Conservation (phyloP, 345 rosid genomes). For the Eucalyptus camaldulensis region DNA sequence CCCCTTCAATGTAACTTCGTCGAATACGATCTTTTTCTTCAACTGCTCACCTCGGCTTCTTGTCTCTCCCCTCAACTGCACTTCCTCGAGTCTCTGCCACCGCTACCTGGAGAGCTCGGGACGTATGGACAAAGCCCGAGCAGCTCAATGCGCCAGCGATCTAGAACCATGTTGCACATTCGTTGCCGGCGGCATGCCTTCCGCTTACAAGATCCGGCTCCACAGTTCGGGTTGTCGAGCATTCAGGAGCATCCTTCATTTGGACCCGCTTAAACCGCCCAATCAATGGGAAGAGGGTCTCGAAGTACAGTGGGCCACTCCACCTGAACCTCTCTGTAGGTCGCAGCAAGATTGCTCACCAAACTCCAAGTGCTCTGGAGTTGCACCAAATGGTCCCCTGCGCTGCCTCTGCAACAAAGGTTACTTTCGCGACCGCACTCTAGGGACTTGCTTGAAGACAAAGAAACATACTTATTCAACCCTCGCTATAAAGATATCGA, state of each 20-base stretch:
- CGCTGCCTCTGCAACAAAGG: constrained; percentile 42
- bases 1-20: constrained; percentile 49
- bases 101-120: constrained; percentile 33
- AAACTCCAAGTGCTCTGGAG: constrained; percentile 27
- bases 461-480: constrained; percentile 1
- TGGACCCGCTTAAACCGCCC: constrained; percentile 24
- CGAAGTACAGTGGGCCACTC: constrained; percentile 50
- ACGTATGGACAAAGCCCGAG: constrained; percentile 14
- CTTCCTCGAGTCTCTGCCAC: constrained; percentile 49
- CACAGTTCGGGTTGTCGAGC: constrained; percentile 53
- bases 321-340: constrained; percentile 29
- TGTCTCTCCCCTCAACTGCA: constrained; percentile 50
- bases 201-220: constrained; percentile 50
- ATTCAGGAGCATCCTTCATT: constrained; percentile 38
- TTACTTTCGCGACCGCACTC: constrained; percentile 21
- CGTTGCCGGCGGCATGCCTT: constrained; percentile 51
- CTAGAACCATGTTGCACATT: constrained; percentile 43
- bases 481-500: constrained; percentile 14
- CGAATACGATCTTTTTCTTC: constrained; percentile 48
- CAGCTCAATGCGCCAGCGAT: constrained; percentile 21
- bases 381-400: constrained; percentile 4
- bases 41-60: constrained; percentile 54
- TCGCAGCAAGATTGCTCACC: constrained; percentile 31
- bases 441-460: constrained; percentile 18
- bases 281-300: constrained; percentile 47